A percentile compares a stretch with the other conserved stretches of the same genome.
Conservation (phyloP, 2,329 filamentous ascomycete genomes). For the Incumbomyces delicatus region DNA sequence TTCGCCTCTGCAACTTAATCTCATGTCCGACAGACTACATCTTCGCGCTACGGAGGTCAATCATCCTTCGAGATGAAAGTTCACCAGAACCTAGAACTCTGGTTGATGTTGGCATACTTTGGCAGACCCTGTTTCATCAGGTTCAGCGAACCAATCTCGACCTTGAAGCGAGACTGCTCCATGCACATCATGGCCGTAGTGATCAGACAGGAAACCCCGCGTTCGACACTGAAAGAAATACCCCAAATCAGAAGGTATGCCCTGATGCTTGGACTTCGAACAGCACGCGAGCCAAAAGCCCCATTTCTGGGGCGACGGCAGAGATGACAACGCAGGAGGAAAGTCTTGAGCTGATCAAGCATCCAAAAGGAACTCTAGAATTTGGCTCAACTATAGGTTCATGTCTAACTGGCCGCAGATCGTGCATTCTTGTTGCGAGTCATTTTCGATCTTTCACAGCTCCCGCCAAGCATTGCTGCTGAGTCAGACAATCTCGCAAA, state of each 20-base stretch:
- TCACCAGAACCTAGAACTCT: background rate
- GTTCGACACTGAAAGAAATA: no score
- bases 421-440: background rate
- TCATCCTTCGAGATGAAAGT: background rate
- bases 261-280: no score
- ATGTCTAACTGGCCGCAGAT: background rate
- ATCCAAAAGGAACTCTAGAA: no score
- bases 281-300: no score
- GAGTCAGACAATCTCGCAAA: background rate
- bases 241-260: no score
- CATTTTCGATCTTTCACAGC: background rate
- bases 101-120: background rate
- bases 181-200: background rate
- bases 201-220: background rate
- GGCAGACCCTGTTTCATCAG: constrained; percentile 1
- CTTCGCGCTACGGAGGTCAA: background rate
- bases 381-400: no score
- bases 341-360: no score
- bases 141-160: background rate
- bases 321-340: no score
- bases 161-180: background rate
- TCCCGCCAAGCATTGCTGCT: background rate
- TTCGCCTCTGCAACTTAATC: background rate
- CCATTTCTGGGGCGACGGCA: no score
- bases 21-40: constrained; percentile 6